phyloP scores from a whole-genome alignment of 371 early-diverging fungal genomes.

The Synchytrium microbalum region DNA sequence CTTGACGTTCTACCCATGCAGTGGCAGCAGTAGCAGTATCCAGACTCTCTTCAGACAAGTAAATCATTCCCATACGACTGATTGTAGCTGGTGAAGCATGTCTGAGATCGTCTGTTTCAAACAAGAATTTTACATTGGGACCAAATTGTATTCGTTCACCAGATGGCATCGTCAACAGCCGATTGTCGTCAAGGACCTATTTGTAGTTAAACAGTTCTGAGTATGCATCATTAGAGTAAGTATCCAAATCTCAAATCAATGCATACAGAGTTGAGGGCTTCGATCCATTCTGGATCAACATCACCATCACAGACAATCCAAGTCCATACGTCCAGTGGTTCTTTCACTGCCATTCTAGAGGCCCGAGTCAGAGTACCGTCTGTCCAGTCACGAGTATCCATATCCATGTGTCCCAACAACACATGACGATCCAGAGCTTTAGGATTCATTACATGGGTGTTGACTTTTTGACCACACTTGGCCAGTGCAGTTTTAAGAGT shows the following conservation, averaged over 20 bases:
- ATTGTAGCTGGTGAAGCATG: constrained; percentile 54
- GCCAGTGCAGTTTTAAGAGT: constrained; percentile 33
- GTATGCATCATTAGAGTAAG: background rate
- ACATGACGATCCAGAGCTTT: constrained; percentile 42
- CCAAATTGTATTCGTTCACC: constrained; percentile 53
- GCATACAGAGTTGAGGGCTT: constrained; percentile 45
- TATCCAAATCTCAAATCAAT: background rate
- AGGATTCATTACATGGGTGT: constrained; percentile 33
- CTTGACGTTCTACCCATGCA: constrained; percentile 29
- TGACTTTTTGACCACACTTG: constrained; percentile 32
- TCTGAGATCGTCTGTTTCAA: constrained; percentile 45
- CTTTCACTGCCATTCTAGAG: constrained; percentile 40
- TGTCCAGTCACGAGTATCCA: constrained; percentile 49
- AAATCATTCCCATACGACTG: constrained; percentile 52
- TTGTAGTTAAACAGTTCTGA: background rate
- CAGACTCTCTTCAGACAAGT: constrained; percentile 42
- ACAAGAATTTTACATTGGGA: constrained; percentile 47
- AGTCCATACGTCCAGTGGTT: constrained; percentile 30
- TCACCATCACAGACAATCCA: constrained; percentile 52
- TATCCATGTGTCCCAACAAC: constrained; percentile 48
- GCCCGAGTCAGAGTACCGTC: constrained; percentile 45
- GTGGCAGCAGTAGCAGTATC: constrained; percentile 28
- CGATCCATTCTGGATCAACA: constrained; percentile 53
- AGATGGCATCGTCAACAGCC: constrained; percentile 47
- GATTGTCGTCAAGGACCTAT: constrained; percentile 42